Conservation (phyloP, 345 rosid species). For the Lepidium aucheri region DNA sequence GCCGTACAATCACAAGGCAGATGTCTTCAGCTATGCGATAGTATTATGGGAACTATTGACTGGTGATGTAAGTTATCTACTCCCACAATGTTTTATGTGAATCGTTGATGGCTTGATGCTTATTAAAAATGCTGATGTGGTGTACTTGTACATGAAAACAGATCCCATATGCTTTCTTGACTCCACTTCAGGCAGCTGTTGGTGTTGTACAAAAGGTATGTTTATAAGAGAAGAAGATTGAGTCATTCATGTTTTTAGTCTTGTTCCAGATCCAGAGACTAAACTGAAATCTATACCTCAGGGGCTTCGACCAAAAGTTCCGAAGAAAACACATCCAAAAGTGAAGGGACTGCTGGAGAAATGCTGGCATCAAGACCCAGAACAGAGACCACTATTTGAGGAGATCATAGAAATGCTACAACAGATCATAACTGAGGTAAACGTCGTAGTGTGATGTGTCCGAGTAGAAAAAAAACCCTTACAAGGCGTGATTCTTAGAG, state of each 20-base stretch:
- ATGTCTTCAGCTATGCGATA: constrained; percentile 87
- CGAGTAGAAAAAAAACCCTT: not conserved
- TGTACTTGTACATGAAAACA: constrained; percentile 30
- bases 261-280: not conserved
- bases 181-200: constrained; percentile 92
- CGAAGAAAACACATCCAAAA: constrained; percentile 63
- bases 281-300: constrained; percentile 7
- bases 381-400: constrained; percentile 67
- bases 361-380: constrained; percentile 88
- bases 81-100: not conserved
- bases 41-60: constrained; percentile 94
- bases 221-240: not conserved
- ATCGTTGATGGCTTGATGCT: constrained; percentile 5
- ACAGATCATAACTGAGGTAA: constrained; percentile 68
- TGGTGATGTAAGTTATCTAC: constrained; percentile 62
- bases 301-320: constrained; percentile 78
- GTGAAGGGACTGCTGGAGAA: constrained; percentile 66
- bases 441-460: not conserved
- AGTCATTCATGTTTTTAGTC: not conserved
- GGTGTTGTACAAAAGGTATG: constrained; percentile 91
- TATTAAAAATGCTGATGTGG: not conserved
- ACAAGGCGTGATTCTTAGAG: constrained; percentile 17
- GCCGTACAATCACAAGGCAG: constrained; percentile 87
- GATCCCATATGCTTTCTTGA: constrained; percentile 73
- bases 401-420: constrained; percentile 60